Conservation (phyloP, 2,329 filamentous ascomycete genomes). For the Fusarium poae region DNA sequence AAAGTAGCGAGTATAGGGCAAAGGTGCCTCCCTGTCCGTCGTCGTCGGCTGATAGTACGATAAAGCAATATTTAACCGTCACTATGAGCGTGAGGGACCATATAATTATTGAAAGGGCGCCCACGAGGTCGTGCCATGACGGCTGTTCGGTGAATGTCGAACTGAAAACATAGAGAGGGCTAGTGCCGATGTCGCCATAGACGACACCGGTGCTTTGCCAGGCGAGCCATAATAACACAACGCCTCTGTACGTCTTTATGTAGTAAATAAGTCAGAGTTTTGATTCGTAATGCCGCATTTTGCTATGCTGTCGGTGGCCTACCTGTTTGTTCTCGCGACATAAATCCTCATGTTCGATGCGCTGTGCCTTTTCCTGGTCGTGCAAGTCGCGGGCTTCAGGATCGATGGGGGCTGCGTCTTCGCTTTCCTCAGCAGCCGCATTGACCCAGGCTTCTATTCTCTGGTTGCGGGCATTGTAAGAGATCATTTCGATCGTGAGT, state of each 20-base stretch:
- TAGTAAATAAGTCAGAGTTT: conserved; percentile 20
- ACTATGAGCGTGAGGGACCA: conserved; percentile 79
- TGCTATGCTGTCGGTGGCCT: conserved; percentile 15
- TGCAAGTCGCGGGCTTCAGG: conserved; percentile 48
- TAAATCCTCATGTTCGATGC: conserved; percentile 49
- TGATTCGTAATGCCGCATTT: conserved; percentile 4
- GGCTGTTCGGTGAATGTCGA: conserved; percentile 73
- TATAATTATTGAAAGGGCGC: conserved; percentile 75
- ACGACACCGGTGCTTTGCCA: conserved; percentile 77
- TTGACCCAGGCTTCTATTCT: conserved; percentile 47
- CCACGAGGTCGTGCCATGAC: conserved; percentile 69
- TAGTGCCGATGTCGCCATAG: conserved; percentile 76
- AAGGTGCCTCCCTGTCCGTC: conserved; percentile 80
- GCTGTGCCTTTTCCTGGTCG: conserved; percentile 50
- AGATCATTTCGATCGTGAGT: conserved; percentile 45
- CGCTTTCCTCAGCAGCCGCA: conserved; percentile 44
- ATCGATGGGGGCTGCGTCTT: conserved; percentile 42
- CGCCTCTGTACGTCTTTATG: conserved; percentile 47
- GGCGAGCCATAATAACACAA: conserved; percentile 61
- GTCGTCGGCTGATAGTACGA: conserved; percentile 75
- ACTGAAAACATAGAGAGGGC: conserved; percentile 78
- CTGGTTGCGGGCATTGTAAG: conserved; percentile 44
- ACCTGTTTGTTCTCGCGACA: conserved; percentile 49
- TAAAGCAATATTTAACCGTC: conserved; percentile 75
- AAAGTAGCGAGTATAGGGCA: conserved; percentile 73